A percentile compares a stretch with the other conserved stretches of the same genome.
Evolutionary conservation across 2,329 filamentous ascomycete species (phyloP).

Genomic region (Colletotrichum plurivorum): DNA sequence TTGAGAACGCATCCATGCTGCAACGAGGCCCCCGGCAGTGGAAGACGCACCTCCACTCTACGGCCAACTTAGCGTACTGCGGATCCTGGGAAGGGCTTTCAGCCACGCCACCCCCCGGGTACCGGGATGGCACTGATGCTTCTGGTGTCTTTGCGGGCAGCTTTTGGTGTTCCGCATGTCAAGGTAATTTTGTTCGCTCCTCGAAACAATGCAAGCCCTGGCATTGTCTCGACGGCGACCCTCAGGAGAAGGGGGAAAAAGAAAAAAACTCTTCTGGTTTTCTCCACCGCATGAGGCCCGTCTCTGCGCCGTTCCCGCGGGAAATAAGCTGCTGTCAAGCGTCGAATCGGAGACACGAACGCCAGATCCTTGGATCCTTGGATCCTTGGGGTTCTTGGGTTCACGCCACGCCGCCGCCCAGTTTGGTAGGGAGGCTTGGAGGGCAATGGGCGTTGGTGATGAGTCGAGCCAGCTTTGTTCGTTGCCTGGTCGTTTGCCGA

Average conservation of each 20-base stretch:
- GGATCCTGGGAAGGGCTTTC: not conserved
- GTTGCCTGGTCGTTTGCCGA: constrained; percentile 13
- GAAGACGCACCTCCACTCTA: constrained; percentile 2
- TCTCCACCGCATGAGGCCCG: constrained; percentile 32
- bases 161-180: constrained; percentile 30
- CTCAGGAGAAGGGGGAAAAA: constrained; percentile 31
- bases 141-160: constrained; percentile 18
- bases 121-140: constrained; percentile 31
- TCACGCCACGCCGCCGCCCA: no score
- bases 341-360: constrained; percentile 13
- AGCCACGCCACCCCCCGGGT: constrained; percentile 12
- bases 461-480: not conserved
- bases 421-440: no score
- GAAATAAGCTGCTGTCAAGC: constrained; percentile 38
- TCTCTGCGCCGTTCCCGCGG: constrained; percentile 26
- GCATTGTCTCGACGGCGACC: constrained; percentile 24
- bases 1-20: not conserved
- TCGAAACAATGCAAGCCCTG: constrained; percentile 40
- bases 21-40: constrained; percentile 3
- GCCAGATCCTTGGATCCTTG: not conserved
- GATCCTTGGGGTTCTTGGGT: no score
- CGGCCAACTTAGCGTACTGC: not conserved
- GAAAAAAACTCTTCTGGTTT: constrained; percentile 15
- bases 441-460: not conserved
- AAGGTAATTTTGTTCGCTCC: constrained; percentile 32